Conservation (phyloP, 2,329 filamentous ascomycete species). For the Beauveria australis region DNA sequence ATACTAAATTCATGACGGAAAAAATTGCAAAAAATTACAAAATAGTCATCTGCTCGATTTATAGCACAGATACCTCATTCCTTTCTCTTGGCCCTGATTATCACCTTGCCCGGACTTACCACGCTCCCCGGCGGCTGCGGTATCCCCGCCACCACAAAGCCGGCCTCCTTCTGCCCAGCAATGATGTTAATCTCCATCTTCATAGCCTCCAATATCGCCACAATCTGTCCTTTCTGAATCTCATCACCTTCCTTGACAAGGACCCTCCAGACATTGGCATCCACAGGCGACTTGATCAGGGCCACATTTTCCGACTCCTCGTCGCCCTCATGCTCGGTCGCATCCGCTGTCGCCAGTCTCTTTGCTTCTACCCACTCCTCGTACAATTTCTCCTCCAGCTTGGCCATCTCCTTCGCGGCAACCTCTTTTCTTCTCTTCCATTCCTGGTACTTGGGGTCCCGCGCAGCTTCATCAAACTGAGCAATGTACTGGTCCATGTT, state of each 20-base stretch:
- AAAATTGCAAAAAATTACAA: too few species aligned
- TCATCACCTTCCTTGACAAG: conserved; percentile 32
- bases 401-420: conserved; percentile 5
- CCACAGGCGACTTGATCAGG: conserved; percentile 33
- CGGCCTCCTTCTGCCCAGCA: neutral
- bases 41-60: too few species aligned
- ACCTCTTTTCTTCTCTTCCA: conserved; percentile 13
- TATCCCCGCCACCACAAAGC: neutral
- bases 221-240: conserved; percentile 32
- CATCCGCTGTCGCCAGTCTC: conserved; percentile 11
- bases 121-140: conserved; percentile 1
- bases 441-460: conserved; percentile 14
- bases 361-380: conserved; percentile 17
- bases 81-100: neutral
- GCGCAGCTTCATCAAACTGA: conserved; percentile 15
- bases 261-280: conserved; percentile 48
- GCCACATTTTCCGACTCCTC: conserved; percentile 20
- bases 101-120: conserved; percentile 5
- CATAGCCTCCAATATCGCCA: conserved; percentile 46
- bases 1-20: too few species aligned
- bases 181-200: conserved; percentile 46
- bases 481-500: conserved; percentile 22
- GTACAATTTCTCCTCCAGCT: conserved; percentile 23
- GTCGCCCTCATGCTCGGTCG: neutral
- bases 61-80: neutral